Base-by-base conservation (phyloP, 495 filamentous ascomycete genomes). In the Wilcoxina mikolae region DNA sequence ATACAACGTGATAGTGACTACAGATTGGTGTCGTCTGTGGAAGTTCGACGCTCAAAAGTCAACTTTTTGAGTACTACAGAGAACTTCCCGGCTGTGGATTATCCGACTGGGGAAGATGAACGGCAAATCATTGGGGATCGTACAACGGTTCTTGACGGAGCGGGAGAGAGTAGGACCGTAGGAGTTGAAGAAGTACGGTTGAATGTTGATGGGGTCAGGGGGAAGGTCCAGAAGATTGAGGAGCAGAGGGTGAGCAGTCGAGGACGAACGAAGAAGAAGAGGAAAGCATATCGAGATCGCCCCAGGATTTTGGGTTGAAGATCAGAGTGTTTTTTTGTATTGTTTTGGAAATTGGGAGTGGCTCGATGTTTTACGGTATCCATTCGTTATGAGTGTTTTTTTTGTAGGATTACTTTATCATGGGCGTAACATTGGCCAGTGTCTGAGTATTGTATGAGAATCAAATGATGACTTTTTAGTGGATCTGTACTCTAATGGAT, bases 31-130 rank as follows among this genome's bases (percentile, higher is more conserved):
- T 31, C 45, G 7, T 18, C 45, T 12, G 11, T 12, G 20, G 7
- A 28, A 3, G 45, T 7, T 9, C 23, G 27, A 23, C 45, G 27
- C 7, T 49, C 45, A 7, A 49, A 49, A 18, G 45, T 49, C 4
- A 31, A 18, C 23, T 49, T 49, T 18, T 27, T 23, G 18, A 28
- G 45, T 23, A 10, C 22, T 12, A 22, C 45, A 28, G 20, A 49
- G 45, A 49, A 49, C 45, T 49, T 49, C 18, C 45, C 27, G 18
- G 45, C 45, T 4, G 45, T 7, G 23, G 23, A 49, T 7, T 45
- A 45, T 45, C 18, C 42, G 15, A 24, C 5, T 45, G 42, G 7
- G 12, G 9, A 49, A 23, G 27, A 12, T 12, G 45, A 5, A 49
- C 45, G 39, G 4, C 31, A 35, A 15, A 9, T 11, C 20, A 22